Evolutionary conservation across 306 rosid genomes (phyloP).

Genomic region (Gillenia trifoliata): DNA sequence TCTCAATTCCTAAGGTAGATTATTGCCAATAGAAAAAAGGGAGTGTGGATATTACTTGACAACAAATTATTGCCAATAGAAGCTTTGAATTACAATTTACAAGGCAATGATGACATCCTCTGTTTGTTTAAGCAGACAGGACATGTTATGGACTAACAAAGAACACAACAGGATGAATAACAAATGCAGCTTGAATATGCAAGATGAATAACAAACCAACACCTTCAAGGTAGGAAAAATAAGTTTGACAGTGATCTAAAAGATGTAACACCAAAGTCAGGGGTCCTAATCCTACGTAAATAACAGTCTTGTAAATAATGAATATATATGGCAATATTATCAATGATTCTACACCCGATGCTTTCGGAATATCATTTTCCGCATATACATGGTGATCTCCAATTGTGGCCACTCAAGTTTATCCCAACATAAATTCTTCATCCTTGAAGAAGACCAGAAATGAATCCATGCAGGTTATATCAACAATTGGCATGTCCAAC

Average conservation of each 20-base stretch:
- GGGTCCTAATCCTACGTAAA: not conserved
- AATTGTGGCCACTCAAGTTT: not conserved
- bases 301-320: not conserved
- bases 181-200: not conserved
- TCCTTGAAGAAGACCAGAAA: not conserved
- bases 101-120: no score
- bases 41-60: no score
- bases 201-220: not conserved
- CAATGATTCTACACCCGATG: not conserved
- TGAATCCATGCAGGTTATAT: not conserved
- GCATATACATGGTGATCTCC: not conserved
- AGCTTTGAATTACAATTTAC: no score
- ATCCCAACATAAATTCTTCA: not conserved
- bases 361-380: not conserved
- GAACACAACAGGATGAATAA: no score
- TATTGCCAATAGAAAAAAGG: no score
- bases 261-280: not conserved
- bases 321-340: not conserved
- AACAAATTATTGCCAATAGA: no score
- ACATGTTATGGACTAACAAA: no score
- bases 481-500: not conserved
- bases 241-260: not conserved
- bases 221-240: not conserved
- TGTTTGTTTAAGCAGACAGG: no score
- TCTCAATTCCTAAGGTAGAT: no score